Evolutionary conservation across 2,329 filamentous ascomycete genomes (phyloP).

Genomic region (Arthrobotrys iridis): DNA sequence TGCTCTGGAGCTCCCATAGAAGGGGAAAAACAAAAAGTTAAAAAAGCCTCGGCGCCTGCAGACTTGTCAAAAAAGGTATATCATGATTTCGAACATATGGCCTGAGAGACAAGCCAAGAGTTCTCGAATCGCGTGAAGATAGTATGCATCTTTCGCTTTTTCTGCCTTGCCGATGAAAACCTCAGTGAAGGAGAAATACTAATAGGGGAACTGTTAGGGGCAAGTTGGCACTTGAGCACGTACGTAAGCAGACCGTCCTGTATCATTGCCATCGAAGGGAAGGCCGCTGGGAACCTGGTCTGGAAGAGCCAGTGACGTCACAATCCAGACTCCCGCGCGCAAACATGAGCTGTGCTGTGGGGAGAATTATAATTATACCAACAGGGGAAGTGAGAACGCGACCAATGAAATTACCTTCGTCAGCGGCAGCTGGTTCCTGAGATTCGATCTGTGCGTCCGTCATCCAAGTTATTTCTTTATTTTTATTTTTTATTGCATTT

Average conservation of each 20-base stretch:
- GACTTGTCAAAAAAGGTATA: too few relatives aligned
- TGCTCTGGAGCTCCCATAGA: slow-evolving; percentile 8
- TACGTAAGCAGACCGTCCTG: not conserved
- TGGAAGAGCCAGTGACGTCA: too few relatives aligned
- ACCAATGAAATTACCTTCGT: slow-evolving; percentile 21
- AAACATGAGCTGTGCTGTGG: not conserved
- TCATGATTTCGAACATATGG: not conserved
- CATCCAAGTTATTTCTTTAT: not conserved
- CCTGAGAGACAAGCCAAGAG: not conserved
- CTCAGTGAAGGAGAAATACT: not conserved
- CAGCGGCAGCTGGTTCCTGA: slow-evolving; percentile 15
- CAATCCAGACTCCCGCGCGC: too few relatives aligned
- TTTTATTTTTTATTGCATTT: slow-evolving; percentile 7
- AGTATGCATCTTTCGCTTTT: not conserved
- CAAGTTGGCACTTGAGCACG: not conserved
- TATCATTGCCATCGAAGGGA: not conserved
- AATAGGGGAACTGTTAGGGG: not conserved
- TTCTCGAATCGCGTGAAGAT: not conserved
- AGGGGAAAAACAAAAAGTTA: not conserved
- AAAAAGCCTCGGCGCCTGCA: not conserved
- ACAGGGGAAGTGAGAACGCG: too few relatives aligned
- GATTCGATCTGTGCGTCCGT: not conserved
- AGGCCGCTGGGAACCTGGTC: too few relatives aligned
- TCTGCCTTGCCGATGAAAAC: slow-evolving; percentile 2
- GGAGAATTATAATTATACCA: too few relatives aligned